Percentiles rank a stretch among this genome's conserved stretches.
Evolutionary conservation across 768 basidiomycete genomes (phyloP).

Genomic region (Psilocybe subaeruginosa): DNA sequence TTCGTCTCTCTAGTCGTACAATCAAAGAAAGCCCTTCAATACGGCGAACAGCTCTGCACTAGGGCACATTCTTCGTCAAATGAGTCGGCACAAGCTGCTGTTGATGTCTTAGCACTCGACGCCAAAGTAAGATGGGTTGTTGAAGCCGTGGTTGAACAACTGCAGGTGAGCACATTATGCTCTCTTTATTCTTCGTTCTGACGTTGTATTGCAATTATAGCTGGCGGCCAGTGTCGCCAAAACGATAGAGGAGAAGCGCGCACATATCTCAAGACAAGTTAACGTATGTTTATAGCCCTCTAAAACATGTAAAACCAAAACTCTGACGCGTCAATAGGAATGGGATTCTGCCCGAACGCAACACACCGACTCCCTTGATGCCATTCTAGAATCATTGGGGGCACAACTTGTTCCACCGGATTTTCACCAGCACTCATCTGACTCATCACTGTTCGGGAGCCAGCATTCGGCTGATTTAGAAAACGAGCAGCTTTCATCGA

Average conservation of each 20-base stretch:
- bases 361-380: conserved; percentile 65
- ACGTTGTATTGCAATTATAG: conserved; percentile 34
- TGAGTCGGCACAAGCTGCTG: conserved; percentile 62
- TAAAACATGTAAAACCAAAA: neutral
- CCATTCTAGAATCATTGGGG: conserved; percentile 72
- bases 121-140: conserved; percentile 82
- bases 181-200: neutral
- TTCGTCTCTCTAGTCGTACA: conserved; percentile 78
- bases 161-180: conserved; percentile 52
- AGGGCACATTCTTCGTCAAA: conserved; percentile 66
- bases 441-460: conserved; percentile 80
- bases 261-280: conserved; percentile 59
- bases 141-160: conserved; percentile 74
- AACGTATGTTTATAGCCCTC: conserved; percentile 44
- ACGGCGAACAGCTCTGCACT: conserved; percentile 76
- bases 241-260: conserved; percentile 73
- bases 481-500: conserved; percentile 17
- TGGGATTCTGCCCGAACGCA: conserved; percentile 72
- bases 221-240: conserved; percentile 75
- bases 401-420: conserved; percentile 76
- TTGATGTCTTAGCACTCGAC: conserved; percentile 78
- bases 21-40: conserved; percentile 82
- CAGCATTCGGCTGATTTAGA: conserved; percentile 58
- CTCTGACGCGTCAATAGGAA: conserved; percentile 42
- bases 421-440: conserved; percentile 68